These are phyloP conservation scores for Lolium multiflorum DNA, from an alignment of 176 grass and related monocot species.

Conservation along the genomic window DNA sequence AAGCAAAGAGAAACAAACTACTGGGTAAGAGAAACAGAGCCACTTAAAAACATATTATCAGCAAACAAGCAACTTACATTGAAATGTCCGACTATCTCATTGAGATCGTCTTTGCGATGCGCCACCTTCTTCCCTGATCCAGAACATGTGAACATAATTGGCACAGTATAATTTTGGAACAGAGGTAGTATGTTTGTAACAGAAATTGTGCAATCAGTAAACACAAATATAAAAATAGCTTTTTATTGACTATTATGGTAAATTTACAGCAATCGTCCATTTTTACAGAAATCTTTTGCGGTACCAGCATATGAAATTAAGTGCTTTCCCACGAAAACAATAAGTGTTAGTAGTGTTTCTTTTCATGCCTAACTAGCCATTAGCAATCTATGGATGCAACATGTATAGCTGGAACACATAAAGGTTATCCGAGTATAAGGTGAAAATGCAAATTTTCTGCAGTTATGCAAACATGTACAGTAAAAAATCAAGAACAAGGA, in stretches of 20 bases:
- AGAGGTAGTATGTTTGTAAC: constrained; percentile 2
- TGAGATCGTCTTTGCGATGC: constrained; percentile 77
- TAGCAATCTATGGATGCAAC: not conserved
- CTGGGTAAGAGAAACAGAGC: not conserved
- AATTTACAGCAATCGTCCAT: not conserved
- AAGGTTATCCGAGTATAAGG: not conserved
- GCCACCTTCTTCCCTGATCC: constrained; percentile 80
- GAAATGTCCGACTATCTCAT: constrained; percentile 87
- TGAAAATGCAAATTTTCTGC: not conserved
- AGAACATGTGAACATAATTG: constrained; percentile 33
- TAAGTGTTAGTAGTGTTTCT: not conserved
- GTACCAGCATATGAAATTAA: not conserved
- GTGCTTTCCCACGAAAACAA: not conserved
- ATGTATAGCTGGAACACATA: not conserved
- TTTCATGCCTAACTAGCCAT: not conserved
- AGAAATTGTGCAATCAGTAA: constrained; percentile 26
- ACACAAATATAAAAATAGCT: not conserved
- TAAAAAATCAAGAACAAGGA: constrained; percentile 2
- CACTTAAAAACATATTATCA: constrained; percentile 2
- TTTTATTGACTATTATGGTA: not conserved
- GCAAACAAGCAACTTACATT: constrained; percentile 70
- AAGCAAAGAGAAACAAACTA: constrained; percentile 14
- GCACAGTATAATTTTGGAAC: constrained; percentile 1
- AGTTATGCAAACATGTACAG: not conserved
- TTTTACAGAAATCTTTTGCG: not conserved